Evolutionary conservation across 805 yeast genomes (phyloP), one percentile per base, ranked within the genome.

Genomic region (Nakazawaea holstii): DNA sequence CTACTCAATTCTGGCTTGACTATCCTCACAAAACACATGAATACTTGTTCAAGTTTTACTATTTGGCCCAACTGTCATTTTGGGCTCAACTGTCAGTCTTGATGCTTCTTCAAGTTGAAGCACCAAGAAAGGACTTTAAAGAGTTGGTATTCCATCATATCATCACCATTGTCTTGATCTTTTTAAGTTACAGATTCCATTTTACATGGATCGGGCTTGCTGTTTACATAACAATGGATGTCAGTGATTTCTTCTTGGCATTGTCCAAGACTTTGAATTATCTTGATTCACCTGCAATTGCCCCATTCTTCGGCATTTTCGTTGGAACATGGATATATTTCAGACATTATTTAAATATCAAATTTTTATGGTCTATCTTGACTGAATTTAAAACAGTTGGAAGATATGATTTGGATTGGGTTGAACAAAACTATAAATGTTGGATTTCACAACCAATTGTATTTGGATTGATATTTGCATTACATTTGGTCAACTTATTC

Each of bases 61-160:
- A 94, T 64, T 71, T 94, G 52, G 81, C 87, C 37, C 98, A 94
- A 69, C 97, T 98, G 6, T 86, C 97, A 4, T 94, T 89, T 66
- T 94, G 99, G 99, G 82, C 90, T 20, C 99, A 94, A 70, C 99
- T 94, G 68, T 83, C 95, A 1, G 81, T 87, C 36, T 86, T 94
- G 30, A 72, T 94, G 53, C 68, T 80, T 40, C 73, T 94, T 53
- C 96, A 86, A 65, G 74, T 94, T 51, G 99, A 94, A 67, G 88
- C 88, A 64, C 98, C 97, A 49, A 79, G 99, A 66, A 91, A 90
- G 66, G 99, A 94, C 65, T 91, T 82, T 68, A 71, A 82, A 57
- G 99, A 94, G 67, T 76, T 94, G 51, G 87, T 92, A 35, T 82
- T 88, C 65, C 99, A 94, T 66, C 99, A 94, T 64, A 77, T 94